Evolutionary conservation across 1,284 basidiomycete genomes (phyloP), one percentile per base, ranked within the genome.

Genomic region (Ustilago nuda): DNA sequence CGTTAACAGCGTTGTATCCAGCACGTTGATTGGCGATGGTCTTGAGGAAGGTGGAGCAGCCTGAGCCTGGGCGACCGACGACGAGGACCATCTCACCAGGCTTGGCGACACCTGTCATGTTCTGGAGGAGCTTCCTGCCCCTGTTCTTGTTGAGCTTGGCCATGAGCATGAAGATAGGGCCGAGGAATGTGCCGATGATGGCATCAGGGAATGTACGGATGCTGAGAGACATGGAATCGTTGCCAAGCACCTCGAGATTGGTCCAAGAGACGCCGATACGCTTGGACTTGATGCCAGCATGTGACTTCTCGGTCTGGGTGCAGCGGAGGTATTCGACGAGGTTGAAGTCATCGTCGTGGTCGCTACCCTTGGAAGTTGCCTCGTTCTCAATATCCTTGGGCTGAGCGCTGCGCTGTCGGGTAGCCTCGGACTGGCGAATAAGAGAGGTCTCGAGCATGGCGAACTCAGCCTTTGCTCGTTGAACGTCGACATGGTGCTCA

Each of bases 291-390:
- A 79, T 65, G 33, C 79, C 79, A 7, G 68, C 73, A 11, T 70
- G 53, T 2, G 91, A 88, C 89, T 64, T 92, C 68, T 88, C 87
- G 48, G 92, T 90, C 80, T 91, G 91, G 69, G 92, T 56, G 33
- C 55, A 74, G 9, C 89, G 88, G 17, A 96, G 89, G 80, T 93
- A 94, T 59, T 92, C 92, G 36, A 90, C 89, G 8, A 95, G 89
- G 85, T 93, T 90, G 80, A 93, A 94, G 41, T 82, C 81, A 48
- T 87, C 85, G 37, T 87, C 88, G 41, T 66, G 66, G 15, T 63
- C 52, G 52, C 11, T 32, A 12, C 30, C 30, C 27, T 56, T 33
- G 52, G 23, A 27, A 27, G 33, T 23, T 2, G 50, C 46, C 45
- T 63, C 15, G 13, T 36, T 53, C 45, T 78, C 78, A 52, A 75